phyloP scores from a whole-genome alignment of 306 rosid genomes.

The Pterocarpus macrocarpus region DNA sequence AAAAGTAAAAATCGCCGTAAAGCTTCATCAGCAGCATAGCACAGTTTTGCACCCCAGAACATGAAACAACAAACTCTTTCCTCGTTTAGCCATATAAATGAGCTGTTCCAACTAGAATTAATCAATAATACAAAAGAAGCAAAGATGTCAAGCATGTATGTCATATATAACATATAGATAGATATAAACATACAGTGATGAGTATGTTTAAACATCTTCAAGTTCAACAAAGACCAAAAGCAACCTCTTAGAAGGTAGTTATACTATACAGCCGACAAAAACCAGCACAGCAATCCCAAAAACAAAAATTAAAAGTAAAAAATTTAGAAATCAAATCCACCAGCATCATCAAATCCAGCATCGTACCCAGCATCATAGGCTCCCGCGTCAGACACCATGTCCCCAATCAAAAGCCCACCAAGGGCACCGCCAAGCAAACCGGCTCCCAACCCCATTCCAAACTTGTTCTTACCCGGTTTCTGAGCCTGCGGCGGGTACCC shows the following conservation, averaged over 20 bases:
- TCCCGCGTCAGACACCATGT: constrained; percentile 67
- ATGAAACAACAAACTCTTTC: too few species aligned
- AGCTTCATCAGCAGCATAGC: too few species aligned
- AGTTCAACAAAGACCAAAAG: background rate
- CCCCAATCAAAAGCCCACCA: constrained; percentile 86
- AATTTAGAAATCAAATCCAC: constrained; percentile 47
- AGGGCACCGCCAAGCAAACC: constrained; percentile 82
- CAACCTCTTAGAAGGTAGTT: background rate
- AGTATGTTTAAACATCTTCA: too few species aligned
- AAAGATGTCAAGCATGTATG: too few species aligned
- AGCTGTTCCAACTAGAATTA: too few species aligned
- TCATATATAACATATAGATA: too few species aligned
- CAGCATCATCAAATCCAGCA: constrained; percentile 55
- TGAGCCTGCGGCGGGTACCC: constrained; percentile 44
- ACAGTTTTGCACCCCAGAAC: too few species aligned
- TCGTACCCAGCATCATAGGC: constrained; percentile 33
- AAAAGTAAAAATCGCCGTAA: too few species aligned
- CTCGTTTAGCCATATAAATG: too few species aligned
- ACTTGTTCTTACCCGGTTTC: constrained; percentile 56
- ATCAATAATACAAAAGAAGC: too few species aligned
- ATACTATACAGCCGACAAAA: background rate
- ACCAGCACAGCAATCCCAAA: background rate
- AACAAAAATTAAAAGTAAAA: background rate
- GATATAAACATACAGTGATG: too few species aligned
- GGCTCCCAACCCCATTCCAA: constrained; percentile 83